phyloP scores from a whole-genome alignment of 2,329 filamentous ascomycete species.

The Macroventuria anomochaeta region DNA sequence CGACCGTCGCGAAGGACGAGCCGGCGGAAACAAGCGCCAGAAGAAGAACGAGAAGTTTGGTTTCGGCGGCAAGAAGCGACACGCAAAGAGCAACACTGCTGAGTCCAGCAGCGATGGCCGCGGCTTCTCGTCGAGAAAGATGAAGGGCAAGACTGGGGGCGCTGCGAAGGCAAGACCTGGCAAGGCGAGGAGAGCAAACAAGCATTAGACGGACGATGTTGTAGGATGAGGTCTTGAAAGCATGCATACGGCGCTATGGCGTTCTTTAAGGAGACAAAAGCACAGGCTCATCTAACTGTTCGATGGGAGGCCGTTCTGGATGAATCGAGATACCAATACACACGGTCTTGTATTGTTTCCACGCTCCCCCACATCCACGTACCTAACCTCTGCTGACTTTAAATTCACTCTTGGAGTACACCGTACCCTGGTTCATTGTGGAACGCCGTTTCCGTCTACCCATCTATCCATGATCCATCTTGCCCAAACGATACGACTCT shows the following conservation, averaged over 20 bases:
- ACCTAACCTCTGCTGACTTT: not conserved
- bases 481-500: too few species aligned
- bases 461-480: too few species aligned
- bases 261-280: slow-evolving; percentile 27
- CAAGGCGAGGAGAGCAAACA: slow-evolving; percentile 45
- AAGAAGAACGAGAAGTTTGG: slow-evolving; percentile 97
- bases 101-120: slow-evolving; percentile 79
- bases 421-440: too few species aligned
- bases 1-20: slow-evolving; percentile 46
- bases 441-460: too few species aligned
- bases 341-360: not conserved
- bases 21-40: slow-evolving; percentile 73
- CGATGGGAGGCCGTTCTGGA: slow-evolving; percentile 6
- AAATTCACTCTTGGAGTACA: too few species aligned
- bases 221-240: slow-evolving; percentile 1
- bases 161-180: slow-evolving; percentile 41
- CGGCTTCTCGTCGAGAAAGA: slow-evolving; percentile 81
- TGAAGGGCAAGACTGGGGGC: slow-evolving; percentile 66
- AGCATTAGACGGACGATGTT: slow-evolving; percentile 23
- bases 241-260: slow-evolving; percentile 37
- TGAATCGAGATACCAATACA: slow-evolving; percentile 27
- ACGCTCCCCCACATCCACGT: not conserved
- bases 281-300: slow-evolving; percentile 4
- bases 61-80: slow-evolving; percentile 93
- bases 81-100: slow-evolving; percentile 89